Evolutionary conservation across 495 filamentous ascomycete species (phyloP), one percentile per base, ranked within the genome.

Genomic region (Entonaema liquescens): DNA sequence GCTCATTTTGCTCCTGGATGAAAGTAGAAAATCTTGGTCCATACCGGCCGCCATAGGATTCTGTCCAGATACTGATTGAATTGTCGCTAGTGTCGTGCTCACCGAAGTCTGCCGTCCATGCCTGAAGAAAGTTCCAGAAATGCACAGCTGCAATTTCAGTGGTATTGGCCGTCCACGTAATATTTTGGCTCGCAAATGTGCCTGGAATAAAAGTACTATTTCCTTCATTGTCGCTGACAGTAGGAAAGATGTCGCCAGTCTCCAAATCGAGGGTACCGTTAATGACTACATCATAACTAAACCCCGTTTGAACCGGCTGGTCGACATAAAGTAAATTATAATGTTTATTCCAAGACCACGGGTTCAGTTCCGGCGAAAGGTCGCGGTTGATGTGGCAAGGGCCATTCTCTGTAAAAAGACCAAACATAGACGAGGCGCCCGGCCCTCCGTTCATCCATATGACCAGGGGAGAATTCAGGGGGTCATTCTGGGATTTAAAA

Each of bases 291-390:
- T 85, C 80, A 71, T 88, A 88, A 21, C 81, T 84, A 58, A 85
- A 83, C 15, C 86, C 86, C 13, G 81, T 80, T 70, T 84, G 79
- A n/a, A 82, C 79, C 17, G 86, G 86, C 78, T 89, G 89, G 23
- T 90, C 90, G 55, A 93, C 80, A 70, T 89, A 93, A 3, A 93
- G 82, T 81, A 93, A 82, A 74, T 93, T 92, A 25, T 89, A 91
- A 9, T 86, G 81, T 72, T 87, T 83, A 72, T 88, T 91, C 89
- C 89, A 92, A 8, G 84, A 84, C 76, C 86, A 89, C 12, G 67
- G 68, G 64, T 83, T 81, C 33, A 74, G 64, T 65, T 88, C 84
- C 69, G 88, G 86, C 28, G 84, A 67, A 59, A 78, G 77, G 5
- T 82, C 78, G 50, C 82, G 80, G 52, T 74, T 64, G 12, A 75